These are phyloP conservation scores for Pseudogymnoascus sp. DNA, from an alignment of 2,329 filamentous ascomycete genomes.

Conservation along the genomic window DNA sequence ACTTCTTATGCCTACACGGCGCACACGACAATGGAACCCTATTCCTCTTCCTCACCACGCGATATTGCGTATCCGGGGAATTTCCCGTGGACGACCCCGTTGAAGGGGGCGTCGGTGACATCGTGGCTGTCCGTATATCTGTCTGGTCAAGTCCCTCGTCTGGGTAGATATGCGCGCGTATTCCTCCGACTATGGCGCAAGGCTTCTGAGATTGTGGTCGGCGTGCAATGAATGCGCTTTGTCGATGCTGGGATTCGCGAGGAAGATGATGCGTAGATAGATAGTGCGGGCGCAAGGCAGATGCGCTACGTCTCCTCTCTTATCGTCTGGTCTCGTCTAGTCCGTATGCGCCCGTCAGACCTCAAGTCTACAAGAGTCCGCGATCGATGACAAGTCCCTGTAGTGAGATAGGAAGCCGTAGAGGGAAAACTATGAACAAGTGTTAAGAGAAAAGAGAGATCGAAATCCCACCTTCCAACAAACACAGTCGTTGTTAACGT, in stretches of 20 bases:
- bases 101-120: constrained; percentile 72
- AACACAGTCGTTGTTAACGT: not conserved
- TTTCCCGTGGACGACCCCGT: constrained; percentile 69
- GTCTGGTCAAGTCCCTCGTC: not conserved
- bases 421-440: not conserved
- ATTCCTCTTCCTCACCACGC: constrained; percentile 86
- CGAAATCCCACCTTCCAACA: not conserved
- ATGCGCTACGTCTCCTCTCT: not conserved
- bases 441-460: not conserved
- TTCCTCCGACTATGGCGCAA: too few relatives aligned
- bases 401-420: too few relatives aligned
- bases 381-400: too few relatives aligned
- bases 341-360: not conserved
- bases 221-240: not conserved
- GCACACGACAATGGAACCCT: constrained; percentile 85
- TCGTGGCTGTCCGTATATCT: constrained; percentile 32
- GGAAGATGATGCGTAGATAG: not conserved
- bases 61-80: constrained; percentile 79
- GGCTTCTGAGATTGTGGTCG: too few relatives aligned
- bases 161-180: not conserved
- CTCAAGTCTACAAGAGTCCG: too few relatives aligned
- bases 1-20: constrained; percentile 89
- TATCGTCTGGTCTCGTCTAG: not conserved
- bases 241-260: not conserved
- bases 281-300: not conserved